A percentile compares a stretch with the other conserved stretches of the same genome.
Conservation (phyloP, 164 flowering plant species). For the Magnolia sinica region DNA sequence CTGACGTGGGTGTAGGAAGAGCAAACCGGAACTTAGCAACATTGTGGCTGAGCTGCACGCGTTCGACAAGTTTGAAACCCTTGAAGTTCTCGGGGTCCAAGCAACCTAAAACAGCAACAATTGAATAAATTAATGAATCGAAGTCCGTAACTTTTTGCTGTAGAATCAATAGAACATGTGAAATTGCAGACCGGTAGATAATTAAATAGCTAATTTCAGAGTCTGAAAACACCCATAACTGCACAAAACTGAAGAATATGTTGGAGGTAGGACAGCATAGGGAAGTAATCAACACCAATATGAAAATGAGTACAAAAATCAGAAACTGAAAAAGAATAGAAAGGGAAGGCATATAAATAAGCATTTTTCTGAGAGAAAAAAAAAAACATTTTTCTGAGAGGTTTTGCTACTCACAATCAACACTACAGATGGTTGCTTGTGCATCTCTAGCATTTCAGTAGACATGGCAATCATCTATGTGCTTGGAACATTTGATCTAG, state of each 20-base stretch:
- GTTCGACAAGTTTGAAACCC: conserved; percentile 78
- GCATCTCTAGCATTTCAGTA: too few relatives aligned
- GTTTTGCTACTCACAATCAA: too few relatives aligned
- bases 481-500: too few relatives aligned
- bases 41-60: conserved; percentile 84
- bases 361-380: too few relatives aligned
- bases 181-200: neutral
- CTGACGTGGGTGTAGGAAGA: conserved; percentile 79
- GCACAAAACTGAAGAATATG: neutral
- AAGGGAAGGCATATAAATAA: too few relatives aligned
- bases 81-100: conserved; percentile 83
- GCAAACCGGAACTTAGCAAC: conserved; percentile 87
- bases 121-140: neutral
- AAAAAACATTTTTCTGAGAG: too few relatives aligned
- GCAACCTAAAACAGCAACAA: conserved; percentile 38
- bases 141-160: neutral
- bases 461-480: too few relatives aligned
- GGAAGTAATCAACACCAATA: neutral
- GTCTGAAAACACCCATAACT: neutral
- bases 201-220: neutral
- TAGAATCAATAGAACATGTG: neutral
- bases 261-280: neutral
- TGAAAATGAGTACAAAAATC: too few relatives aligned
- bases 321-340: too few relatives aligned
- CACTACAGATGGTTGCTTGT: too few relatives aligned